Evolutionary conservation across 2,329 filamentous ascomycete species (phyloP).

Genomic region (Aspergillus sergii): DNA sequence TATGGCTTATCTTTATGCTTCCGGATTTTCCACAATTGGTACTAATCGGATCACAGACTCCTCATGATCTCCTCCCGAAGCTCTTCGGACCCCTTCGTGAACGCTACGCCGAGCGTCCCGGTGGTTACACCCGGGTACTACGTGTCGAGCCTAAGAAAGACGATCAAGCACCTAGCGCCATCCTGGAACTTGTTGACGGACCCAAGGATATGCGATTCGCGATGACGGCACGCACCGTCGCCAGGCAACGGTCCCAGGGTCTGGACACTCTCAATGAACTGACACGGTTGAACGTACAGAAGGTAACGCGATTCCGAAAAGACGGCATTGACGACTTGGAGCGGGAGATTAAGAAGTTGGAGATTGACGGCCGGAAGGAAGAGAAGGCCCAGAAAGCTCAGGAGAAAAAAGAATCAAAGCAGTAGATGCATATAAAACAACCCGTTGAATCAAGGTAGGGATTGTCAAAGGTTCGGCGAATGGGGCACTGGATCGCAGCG

Average conservation of each 20-base stretch:
- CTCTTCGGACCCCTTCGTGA: constrained; percentile 80
- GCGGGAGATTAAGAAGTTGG: constrained; percentile 59
- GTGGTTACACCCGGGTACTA: constrained; percentile 93
- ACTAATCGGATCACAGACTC: constrained; percentile 34
- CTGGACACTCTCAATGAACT: constrained; percentile 66
- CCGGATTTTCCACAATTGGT: neutral
- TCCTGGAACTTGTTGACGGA: constrained; percentile 93
- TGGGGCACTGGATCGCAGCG: neutral
- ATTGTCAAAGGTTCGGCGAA: neutral
- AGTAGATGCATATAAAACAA: constrained; percentile 8
- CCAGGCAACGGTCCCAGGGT: constrained; percentile 56
- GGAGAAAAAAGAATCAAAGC: constrained; percentile 18
- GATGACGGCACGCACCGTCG: constrained; percentile 84
- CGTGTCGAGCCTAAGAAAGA: constrained; percentile 85
- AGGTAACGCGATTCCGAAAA: constrained; percentile 76
- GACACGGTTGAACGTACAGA: constrained; percentile 76
- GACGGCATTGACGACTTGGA: constrained; percentile 70
- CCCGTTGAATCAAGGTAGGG: neutral
- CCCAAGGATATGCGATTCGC: constrained; percentile 92
- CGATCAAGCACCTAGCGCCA: constrained; percentile 86
- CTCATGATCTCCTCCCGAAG: constrained; percentile 66
- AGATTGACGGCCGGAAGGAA: constrained; percentile 47
- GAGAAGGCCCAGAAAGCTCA: constrained; percentile 13
- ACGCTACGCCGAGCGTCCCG: constrained; percentile 77
- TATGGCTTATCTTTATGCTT: neutral